A percentile compares a stretch with the other conserved stretches of the same genome.
These are phyloP conservation scores for Gardenia jasminoides DNA, from an alignment of 257 asterid genomes.

Conservation along the genomic window DNA sequence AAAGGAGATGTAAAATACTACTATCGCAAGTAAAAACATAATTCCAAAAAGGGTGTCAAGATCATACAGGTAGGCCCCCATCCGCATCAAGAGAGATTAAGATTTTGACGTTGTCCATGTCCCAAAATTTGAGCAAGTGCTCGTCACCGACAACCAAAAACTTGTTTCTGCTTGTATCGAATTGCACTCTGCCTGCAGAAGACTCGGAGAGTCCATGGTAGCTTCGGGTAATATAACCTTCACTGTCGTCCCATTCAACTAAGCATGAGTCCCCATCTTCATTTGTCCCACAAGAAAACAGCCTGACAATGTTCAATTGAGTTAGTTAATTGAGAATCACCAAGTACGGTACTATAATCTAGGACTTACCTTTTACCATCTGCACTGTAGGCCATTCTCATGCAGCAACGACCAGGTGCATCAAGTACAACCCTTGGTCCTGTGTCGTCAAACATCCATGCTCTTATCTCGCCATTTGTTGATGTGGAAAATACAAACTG, in stretches of 20 bases:
- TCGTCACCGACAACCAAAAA: conserved; percentile 68
- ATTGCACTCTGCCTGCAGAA: conserved; percentile 40
- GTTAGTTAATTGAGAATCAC: not conserved
- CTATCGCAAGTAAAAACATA: conserved; percentile 33
- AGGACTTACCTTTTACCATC: conserved; percentile 55
- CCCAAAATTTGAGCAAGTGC: conserved; percentile 66
- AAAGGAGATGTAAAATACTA: too few relatives aligned
- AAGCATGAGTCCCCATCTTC: conserved; percentile 51
- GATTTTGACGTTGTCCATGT: conserved; percentile 40
- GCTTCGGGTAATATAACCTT: conserved; percentile 45
- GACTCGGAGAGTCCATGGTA: conserved; percentile 50
- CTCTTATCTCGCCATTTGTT: conserved; percentile 66
- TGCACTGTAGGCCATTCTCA: conserved; percentile 60
- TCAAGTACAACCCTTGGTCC: conserved; percentile 44
- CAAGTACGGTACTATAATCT: not conserved
- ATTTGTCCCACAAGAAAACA: conserved; percentile 74
- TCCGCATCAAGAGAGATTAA: conserved; percentile 50
- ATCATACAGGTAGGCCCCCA: conserved; percentile 60
- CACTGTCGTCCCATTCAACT: conserved; percentile 62
- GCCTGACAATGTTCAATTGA: conserved; percentile 34
- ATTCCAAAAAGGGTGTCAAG: not conserved
- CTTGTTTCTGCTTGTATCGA: conserved; percentile 39
- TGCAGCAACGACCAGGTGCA: conserved; percentile 53
- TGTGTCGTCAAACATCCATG: conserved; percentile 52
- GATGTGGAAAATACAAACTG: conserved; percentile 68